These are phyloP conservation scores for Diaporthe eres DNA, from an alignment of 2,329 filamentous ascomycete genomes.

Conservation along the genomic window DNA sequence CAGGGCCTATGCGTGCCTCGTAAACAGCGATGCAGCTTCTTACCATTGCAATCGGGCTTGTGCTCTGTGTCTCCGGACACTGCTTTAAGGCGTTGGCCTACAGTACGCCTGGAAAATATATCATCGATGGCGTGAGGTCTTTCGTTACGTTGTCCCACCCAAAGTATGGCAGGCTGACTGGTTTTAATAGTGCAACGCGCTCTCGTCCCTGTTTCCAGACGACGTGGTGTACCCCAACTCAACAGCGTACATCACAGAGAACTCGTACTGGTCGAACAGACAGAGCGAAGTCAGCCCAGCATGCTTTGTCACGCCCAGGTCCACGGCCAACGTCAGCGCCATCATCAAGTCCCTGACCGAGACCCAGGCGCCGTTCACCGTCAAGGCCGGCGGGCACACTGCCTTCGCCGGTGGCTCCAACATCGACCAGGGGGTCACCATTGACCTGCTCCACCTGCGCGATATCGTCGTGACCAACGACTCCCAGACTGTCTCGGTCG, in stretches of 20 bases:
- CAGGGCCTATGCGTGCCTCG: not conserved
- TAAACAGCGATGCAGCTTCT: not conserved
- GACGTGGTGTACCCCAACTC: conserved; percentile 45
- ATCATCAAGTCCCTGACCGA: conserved; percentile 1
- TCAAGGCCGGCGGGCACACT: conserved; percentile 31
- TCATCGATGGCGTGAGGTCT: not conserved
- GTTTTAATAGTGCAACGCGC: not conserved
- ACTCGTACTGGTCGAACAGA: conserved; percentile 51
- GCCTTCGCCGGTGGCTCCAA: conserved; percentile 31
- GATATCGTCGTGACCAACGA: conserved; percentile 50
- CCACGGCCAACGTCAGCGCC: conserved; percentile 12
- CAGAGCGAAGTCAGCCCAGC: conserved; percentile 45
- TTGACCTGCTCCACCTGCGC: conserved; percentile 16
- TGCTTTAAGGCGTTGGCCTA: not conserved
- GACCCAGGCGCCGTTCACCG: conserved; percentile 39
- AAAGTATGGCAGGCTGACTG: not conserved
- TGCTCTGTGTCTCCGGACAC: not conserved
- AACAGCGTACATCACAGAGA: conserved; percentile 44
- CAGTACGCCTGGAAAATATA: not conserved
- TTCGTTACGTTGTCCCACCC: not conserved
- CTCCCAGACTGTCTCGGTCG: conserved; percentile 55
- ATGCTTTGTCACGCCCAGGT: conserved; percentile 19
- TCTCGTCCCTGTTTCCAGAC: conserved; percentile 43
- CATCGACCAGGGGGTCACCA: conserved; percentile 23
- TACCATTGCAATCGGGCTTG: not conserved